Percentiles rank a stretch among this genome's conserved stretches.
phyloP scores from a whole-genome alignment of 108 stramenopile genomes.

The Halocafeteria seosinensis region DNA sequence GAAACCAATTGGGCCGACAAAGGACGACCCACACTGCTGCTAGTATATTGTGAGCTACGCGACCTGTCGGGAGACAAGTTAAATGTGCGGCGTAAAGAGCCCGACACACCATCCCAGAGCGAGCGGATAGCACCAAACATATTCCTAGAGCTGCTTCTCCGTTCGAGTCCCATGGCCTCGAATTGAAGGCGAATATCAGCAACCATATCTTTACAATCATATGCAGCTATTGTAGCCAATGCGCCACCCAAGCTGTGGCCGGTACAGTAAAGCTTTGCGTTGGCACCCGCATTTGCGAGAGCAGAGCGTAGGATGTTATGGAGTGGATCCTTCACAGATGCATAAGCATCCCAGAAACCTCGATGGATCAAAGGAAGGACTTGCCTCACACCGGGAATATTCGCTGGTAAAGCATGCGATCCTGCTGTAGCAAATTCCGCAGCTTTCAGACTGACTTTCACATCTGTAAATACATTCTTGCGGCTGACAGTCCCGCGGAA shows the following conservation, averaged over 20 bases:
- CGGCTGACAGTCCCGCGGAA: not conserved
- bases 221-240: not conserved
- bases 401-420: not conserved
- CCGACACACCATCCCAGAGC: not conserved
- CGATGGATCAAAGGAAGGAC: not conserved
- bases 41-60: too few species aligned
- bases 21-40: not conserved
- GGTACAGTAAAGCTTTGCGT: not conserved
- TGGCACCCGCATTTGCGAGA: not conserved
- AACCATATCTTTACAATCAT: not conserved
- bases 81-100: too few species aligned
- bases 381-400: not conserved
- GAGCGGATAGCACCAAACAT: not conserved
- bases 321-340: not conserved
- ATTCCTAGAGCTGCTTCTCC: not conserved
- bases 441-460: not conserved
- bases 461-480: not conserved
- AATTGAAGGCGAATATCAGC: not conserved
- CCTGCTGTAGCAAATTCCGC: not conserved
- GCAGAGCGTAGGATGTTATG: not conserved
- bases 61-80: too few species aligned
- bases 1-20: too few species aligned
- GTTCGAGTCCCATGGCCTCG: not conserved
- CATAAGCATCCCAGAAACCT: not conserved
- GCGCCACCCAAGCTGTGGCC: slow-evolving; percentile 2